Evolutionary conservation across 2,329 filamentous ascomycete species (phyloP), one percentile per base, ranked within the genome.

Genomic region (Fusarium coffeatum): DNA sequence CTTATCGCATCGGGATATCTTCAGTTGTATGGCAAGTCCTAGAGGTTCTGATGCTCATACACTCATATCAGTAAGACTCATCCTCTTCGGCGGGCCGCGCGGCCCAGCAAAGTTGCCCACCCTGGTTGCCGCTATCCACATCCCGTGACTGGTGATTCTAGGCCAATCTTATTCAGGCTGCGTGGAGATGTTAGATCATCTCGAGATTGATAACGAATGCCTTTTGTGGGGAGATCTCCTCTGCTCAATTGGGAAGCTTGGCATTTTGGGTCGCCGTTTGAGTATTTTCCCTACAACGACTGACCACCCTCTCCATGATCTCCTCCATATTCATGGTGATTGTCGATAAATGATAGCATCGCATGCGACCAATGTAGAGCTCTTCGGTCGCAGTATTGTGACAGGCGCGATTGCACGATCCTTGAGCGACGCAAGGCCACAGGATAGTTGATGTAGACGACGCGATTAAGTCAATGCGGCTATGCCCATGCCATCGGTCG

Each of bases 151-250:
- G 40, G 22, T 32, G 9, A 22, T 68, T 60, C 48, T 58, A 61
- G 41, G 59, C 59, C 50, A 59, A 62, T 72, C 63, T 62, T 70
- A 64, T 68, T 4, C 18, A 37, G 34, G 18, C 70, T 49, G 48
- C 43, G 40, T 61, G 47, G 48, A 48, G 53, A 60, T 65, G 34
- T 43, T 27, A 18, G 45, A 47, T 50, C 49, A 49, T 59, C 34
- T 11, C 15, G 20, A 67, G 68, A 72, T 75, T 75, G 69, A 71
- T 72, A 72, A 72, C 45, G 15, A 22, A 32, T 41, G 40, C 15
- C 15, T 16, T 49, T 32, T 25, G 13, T 13, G 13, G 34, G 18
- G 34, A n/a, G 10, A n/a, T 23, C 3, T 42, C 16, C 4, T 22
- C 18, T 46, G 25, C 6, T 16, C 16, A 55, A 40, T 16, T 8